phyloP scores from a whole-genome alignment of 1,284 basidiomycete species.

The Coniophora puteana region DNA sequence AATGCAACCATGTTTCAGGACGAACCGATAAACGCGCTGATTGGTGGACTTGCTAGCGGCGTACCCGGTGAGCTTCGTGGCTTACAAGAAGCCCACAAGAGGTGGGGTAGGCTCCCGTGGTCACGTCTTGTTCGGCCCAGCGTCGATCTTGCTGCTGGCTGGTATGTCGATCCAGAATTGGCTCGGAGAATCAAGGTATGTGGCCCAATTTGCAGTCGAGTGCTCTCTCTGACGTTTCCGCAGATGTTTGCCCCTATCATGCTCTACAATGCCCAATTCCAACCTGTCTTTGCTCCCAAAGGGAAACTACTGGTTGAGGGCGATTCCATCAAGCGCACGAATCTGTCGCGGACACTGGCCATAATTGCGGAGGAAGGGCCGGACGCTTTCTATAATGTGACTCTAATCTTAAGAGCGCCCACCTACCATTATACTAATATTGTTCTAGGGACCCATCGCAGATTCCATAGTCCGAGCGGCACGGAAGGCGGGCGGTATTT shows the following conservation, averaged over 20 bases:
- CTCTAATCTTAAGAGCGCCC: conserved; percentile 15
- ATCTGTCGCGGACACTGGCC: conserved; percentile 65
- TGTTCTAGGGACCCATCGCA: conserved; percentile 65
- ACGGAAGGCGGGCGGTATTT: conserved; percentile 70
- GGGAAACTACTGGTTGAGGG: conserved; percentile 72
- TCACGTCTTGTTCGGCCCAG: conserved; percentile 72
- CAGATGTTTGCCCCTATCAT: conserved; percentile 61
- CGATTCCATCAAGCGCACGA: conserved; percentile 65
- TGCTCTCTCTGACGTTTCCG: conserved; percentile 11
- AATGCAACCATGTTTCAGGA: conserved; percentile 73
- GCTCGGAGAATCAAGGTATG: conserved; percentile 67
- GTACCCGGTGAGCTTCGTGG: conserved; percentile 88
- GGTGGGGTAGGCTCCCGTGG: conserved; percentile 84
- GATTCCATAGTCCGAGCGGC: conserved; percentile 70
- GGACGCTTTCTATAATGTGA: conserved; percentile 71
- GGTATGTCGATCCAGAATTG: conserved; percentile 75
- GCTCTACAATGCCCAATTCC: conserved; percentile 77
- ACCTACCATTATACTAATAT: conserved; percentile 9
- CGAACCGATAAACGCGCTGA: conserved; percentile 47
- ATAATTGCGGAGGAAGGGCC: conserved; percentile 66
- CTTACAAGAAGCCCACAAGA: conserved; percentile 72
- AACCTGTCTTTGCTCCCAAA: conserved; percentile 74
- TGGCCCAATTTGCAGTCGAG: conserved; percentile 9
- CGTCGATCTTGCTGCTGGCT: conserved; percentile 71
- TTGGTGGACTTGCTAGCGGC: conserved; percentile 80